Conservation (phyloP, 306 rosid species). For the Acacia melanoxylon region DNA sequence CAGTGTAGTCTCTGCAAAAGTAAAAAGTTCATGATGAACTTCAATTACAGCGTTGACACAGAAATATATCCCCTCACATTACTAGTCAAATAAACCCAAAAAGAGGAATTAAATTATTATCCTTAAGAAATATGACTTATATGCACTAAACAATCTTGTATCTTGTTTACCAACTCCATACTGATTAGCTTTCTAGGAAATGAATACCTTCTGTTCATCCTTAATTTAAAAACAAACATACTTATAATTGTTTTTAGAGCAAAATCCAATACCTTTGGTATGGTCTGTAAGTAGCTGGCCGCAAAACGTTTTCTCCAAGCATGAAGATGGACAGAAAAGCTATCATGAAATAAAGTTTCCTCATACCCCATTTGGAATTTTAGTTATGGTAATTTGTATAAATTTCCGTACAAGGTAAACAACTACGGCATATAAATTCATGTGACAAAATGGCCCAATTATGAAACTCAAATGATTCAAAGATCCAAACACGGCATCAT, state of each 20-base stretch:
- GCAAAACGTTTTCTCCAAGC: neutral
- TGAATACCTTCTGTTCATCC: neutral
- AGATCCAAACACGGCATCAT: neutral
- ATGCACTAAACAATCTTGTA: neutral
- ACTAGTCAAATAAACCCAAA: slow-evolving; percentile 2
- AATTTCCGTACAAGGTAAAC: neutral
- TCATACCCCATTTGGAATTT: neutral
- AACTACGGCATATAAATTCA: neutral
- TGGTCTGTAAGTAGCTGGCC: neutral
- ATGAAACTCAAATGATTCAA: neutral
- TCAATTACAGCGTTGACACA: too few species aligned
- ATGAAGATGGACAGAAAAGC: neutral
- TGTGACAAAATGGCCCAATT: neutral
- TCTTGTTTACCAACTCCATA: too few species aligned
- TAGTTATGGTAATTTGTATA: neutral
- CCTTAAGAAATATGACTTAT: slow-evolving; percentile 19
- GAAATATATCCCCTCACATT: neutral
- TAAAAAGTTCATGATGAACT: too few species aligned
- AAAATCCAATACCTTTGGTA: neutral
- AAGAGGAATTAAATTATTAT: neutral
- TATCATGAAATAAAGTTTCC: slow-evolving; percentile 15
- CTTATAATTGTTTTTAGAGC: neutral
- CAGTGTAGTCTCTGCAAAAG: too few species aligned
- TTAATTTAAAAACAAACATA: neutral
- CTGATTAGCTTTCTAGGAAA: slow-evolving; percentile 11